A percentile compares a stretch with the other conserved stretches of the same genome.
phyloP scores from a whole-genome alignment of 2,329 filamentous ascomycete genomes.

The Trichoderma atrobrunneum region DNA sequence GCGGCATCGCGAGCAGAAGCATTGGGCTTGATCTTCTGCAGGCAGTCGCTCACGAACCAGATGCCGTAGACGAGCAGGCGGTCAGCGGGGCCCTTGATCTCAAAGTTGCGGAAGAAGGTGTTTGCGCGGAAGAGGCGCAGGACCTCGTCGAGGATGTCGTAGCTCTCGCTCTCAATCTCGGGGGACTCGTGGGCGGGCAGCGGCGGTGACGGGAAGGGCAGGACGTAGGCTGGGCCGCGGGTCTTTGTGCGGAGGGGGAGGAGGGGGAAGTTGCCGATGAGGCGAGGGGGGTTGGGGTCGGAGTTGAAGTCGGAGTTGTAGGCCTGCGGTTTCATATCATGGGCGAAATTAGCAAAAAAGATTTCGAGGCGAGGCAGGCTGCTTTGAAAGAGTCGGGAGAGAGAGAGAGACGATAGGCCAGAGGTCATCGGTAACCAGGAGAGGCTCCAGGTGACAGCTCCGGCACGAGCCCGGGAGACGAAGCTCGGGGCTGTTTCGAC shows the following conservation, averaged over 20 bases:
- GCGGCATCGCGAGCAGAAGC: conserved; percentile 59
- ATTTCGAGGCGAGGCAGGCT: background rate
- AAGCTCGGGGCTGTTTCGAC: background rate
- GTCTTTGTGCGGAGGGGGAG: conserved; percentile 93
- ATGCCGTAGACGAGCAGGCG: conserved; percentile 95
- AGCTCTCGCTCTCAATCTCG: conserved; percentile 86
- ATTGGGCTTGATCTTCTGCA: conserved; percentile 78
- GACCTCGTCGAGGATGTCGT: conserved; percentile 94
- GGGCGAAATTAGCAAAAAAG: conserved; percentile 24
- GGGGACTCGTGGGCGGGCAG: conserved; percentile 61
- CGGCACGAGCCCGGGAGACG: background rate
- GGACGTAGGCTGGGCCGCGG: conserved; percentile 88
- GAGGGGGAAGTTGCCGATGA: conserved; percentile 87
- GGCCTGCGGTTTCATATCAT: conserved; percentile 54
- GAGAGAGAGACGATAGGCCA: background rate
- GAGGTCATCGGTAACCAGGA: background rate
- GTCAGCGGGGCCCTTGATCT: conserved; percentile 95
- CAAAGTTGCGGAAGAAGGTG: conserved; percentile 99
- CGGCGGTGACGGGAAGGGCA: conserved; percentile 57
- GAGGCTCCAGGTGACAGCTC: background rate
- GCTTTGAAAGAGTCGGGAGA: background rate
- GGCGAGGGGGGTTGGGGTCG: conserved; percentile 63
- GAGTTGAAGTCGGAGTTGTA: conserved; percentile 97
- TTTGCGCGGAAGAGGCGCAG: conserved; percentile 93
- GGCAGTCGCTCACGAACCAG: conserved; percentile 86